Conservation (phyloP, 1,139 yeast genomes). For the Saccharomyces hybrid region DNA sequence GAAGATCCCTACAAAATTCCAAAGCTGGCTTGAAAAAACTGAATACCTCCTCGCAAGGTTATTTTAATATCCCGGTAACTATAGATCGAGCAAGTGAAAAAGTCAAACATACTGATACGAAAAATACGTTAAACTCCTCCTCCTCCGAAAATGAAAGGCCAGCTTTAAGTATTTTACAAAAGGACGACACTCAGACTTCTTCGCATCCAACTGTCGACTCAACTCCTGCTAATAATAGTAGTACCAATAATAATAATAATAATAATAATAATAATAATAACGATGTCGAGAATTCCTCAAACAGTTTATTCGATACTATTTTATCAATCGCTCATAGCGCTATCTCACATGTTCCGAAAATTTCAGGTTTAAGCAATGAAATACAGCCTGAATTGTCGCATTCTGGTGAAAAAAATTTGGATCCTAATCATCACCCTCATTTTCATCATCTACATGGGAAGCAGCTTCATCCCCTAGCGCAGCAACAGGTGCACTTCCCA, state of each 20-base stretch:
- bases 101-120: neutral
- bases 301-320: constrained; percentile 15
- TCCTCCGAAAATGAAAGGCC: neutral
- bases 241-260: neutral
- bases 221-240: neutral
- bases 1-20: constrained; percentile 22
- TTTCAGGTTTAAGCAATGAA: constrained; percentile 9
- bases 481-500: neutral
- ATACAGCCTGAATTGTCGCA: neutral
- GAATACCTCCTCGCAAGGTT: constrained; percentile 10
- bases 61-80: constrained; percentile 17
- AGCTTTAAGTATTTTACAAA: neutral
- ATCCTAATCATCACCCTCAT: neutral
- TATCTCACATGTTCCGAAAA: constrained; percentile 18
- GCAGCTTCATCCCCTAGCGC: neutral
- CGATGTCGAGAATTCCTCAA: constrained; percentile 10
- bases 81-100: constrained; percentile 7
- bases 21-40: constrained; percentile 17
- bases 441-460: neutral
- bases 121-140: neutral
- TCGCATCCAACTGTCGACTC: neutral
- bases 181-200: neutral
- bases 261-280: neutral
- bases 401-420: neutral
- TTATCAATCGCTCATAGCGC: constrained; percentile 22